Evolutionary conservation across 1,284 basidiomycete genomes (phyloP), one percentile per base, ranked within the genome.

Genomic region (Phlebopus sp.): DNA sequence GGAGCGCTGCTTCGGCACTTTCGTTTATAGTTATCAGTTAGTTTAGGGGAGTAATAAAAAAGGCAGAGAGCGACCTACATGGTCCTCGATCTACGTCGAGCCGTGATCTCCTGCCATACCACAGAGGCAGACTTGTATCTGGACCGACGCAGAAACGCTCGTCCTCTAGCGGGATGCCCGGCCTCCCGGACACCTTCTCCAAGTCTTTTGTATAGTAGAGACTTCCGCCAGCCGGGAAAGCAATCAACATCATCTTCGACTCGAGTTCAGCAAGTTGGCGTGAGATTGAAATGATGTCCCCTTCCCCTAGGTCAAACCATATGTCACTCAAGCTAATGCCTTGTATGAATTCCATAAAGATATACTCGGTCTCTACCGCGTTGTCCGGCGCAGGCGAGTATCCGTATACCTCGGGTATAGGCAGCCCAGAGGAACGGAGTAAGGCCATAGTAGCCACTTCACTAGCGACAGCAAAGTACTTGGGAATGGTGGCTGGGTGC

Each of bases 381-480:
- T 79, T 78, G 65, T 79, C 68, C 58, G 71, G 50, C 47, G 51
- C 18, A 60, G 73, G 66, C 6, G 76, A 76, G 68, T 78, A 79
- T 17, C 56, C 73, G 62, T 78, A 78, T 5, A 79, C 63, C 59
- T 76, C 25, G 30, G 75, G 74, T 54, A 73, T 55, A 57, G 76
- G 75, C 47, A 79, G 59, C 40, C 69, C 74, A 56, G 39, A 54
- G 58, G 70, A 60, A 62, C 74, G 74, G 51, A 77, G 73, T 49
- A 70, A 72, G 34, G 18, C 52, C 68, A 78, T 71, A 11, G 76
- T 78, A 47, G 76, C 75, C n/a, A 74, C 76, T 63, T 78, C 76
- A 54, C 75, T 77, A 25, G 76, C 75, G 31, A 76, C 42, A 55
- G 70, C 68, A 57, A 63, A 73, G 61, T 49, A 69, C 58, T 73